Evolutionary conservation across 257 asterid species (phyloP).

Genomic region (Gynochthodes officinalis): DNA sequence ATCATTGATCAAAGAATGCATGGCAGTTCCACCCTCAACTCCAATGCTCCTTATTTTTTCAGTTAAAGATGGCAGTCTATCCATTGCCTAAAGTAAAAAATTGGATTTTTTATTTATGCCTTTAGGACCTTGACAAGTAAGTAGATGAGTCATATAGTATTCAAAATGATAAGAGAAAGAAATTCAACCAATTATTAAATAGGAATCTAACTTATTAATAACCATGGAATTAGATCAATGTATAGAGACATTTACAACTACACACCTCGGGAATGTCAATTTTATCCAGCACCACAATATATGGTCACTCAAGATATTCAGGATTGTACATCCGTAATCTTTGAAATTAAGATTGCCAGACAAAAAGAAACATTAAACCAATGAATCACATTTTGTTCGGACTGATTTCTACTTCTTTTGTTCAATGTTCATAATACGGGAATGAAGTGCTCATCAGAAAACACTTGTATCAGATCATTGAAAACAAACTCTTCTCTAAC

Average conservation of each 20-base stretch:
- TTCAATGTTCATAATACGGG: too few species aligned
- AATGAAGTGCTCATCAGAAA: not conserved
- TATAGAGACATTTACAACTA: too few species aligned
- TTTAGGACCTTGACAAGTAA: not conserved
- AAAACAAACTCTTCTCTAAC: not conserved
- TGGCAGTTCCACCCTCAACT: too few species aligned
- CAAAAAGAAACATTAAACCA: not conserved
- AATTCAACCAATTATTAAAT: too few species aligned
- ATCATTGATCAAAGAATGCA: slow-evolving; percentile 15
- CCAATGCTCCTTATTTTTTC: too few species aligned
- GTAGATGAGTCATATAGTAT: not conserved
- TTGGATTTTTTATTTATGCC: not conserved
- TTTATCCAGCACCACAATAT: slow-evolving; percentile 80
- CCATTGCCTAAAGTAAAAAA: too few species aligned
- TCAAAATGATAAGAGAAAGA: too few species aligned
- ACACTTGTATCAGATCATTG: not conserved
- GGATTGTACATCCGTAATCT: slow-evolving; percentile 95
- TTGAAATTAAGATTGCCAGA: slow-evolving; percentile 31
- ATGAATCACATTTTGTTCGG: not conserved
- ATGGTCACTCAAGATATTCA: slow-evolving; percentile 81
- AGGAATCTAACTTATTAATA: too few species aligned
- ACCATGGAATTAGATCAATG: too few species aligned
- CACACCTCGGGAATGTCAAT: too few species aligned
- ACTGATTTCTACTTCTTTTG: not conserved
- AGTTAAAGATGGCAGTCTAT: too few species aligned